Conservation (phyloP, 768 basidiomycete species). For the Amanita inopinata region DNA sequence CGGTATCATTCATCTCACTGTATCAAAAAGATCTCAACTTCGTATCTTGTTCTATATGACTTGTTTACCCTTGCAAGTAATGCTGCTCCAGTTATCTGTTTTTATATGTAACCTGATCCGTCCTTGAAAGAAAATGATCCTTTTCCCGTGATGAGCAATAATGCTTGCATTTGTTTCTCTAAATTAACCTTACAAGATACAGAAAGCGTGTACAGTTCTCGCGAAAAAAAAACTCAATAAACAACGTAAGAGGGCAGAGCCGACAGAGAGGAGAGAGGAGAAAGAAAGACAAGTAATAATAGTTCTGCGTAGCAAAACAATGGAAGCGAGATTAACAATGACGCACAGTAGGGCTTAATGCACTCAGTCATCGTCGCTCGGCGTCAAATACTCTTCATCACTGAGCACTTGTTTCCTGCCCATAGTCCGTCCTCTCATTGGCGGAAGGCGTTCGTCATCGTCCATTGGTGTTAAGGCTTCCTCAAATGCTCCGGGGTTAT, state of each 20-base stretch:
- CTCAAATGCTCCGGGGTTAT: slow-evolving; percentile 19
- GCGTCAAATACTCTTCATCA: slow-evolving; percentile 63
- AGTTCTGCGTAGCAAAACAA: neutral
- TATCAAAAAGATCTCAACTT: too few species aligned
- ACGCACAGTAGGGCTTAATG: neutral
- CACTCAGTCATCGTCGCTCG: slow-evolving; percentile 59
- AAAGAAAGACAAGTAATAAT: too few species aligned
- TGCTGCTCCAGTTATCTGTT: too few species aligned
- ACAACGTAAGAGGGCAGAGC: neutral
- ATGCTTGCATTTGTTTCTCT: neutral
- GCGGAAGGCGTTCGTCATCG: slow-evolving; percentile 61
- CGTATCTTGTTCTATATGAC: too few species aligned
- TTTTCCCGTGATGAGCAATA: neutral
- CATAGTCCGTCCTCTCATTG: slow-evolving; percentile 42
- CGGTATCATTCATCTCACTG: too few species aligned
- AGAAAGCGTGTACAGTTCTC: slow-evolving; percentile 6
- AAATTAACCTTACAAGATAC: slow-evolving; percentile 2
- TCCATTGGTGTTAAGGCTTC: slow-evolving; percentile 74
- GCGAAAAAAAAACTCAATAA: neutral
- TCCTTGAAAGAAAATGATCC: too few species aligned
- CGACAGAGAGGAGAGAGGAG: neutral
- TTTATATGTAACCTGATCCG: too few species aligned
- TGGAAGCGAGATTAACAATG: neutral
- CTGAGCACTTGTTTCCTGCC: slow-evolving; percentile 69
- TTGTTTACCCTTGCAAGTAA: too few species aligned